A percentile compares a stretch with the other conserved stretches of the same genome.
These are phyloP conservation scores for Calendula officinalis DNA, from an alignment of 129 eudicot genomes.

Conservation along the genomic window DNA sequence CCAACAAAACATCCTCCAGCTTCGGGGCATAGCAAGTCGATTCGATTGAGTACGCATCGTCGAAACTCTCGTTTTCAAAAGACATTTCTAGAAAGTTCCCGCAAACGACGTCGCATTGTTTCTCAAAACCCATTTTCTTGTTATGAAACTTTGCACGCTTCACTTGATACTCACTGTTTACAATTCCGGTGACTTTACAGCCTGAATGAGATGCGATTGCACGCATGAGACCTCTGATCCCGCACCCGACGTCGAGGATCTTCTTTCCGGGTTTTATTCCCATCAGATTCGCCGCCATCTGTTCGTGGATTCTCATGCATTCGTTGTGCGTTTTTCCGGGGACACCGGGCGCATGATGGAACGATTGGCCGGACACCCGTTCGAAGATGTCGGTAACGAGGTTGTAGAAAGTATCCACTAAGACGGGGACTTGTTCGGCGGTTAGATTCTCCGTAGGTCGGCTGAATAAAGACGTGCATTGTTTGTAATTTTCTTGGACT, in stretches of 20 bases:
- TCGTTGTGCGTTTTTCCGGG: slow-evolving; percentile 68
- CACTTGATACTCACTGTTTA: slow-evolving; percentile 89
- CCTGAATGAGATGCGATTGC: slow-evolving; percentile 87
- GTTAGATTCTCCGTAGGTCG: slow-evolving; percentile 79
- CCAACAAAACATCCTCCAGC: slow-evolving; percentile 71
- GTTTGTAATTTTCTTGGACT: slow-evolving; percentile 71
- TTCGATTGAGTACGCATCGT: slow-evolving; percentile 91
- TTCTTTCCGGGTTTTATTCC: slow-evolving; percentile 52
- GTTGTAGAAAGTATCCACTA: slow-evolving; percentile 87
- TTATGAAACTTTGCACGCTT: slow-evolving; percentile 68
- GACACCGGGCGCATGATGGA: slow-evolving; percentile 70
- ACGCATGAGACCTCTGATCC: slow-evolving; percentile 97
- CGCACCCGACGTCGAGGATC: slow-evolving; percentile 87
- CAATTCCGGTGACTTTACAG: slow-evolving; percentile 74
- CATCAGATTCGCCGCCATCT: slow-evolving; percentile 84
- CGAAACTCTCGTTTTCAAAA: slow-evolving; percentile 54
- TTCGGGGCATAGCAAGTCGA: slow-evolving; percentile 96
- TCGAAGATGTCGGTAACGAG: slow-evolving; percentile 96
- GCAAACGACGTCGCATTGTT: slow-evolving; percentile 76
- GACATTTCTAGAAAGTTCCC: slow-evolving; percentile 92
- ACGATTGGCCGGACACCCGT: slow-evolving; percentile 87
- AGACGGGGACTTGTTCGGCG: slow-evolving; percentile 76
- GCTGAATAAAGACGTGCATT: slow-evolving; percentile 91
- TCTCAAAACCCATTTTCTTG: slow-evolving; percentile 72
- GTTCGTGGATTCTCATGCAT: slow-evolving; percentile 58